A percentile compares a stretch with the other conserved stretches of the same genome.
Conservation (phyloP, 139 green algal genomes). For the Picochlorum sp. region DNA sequence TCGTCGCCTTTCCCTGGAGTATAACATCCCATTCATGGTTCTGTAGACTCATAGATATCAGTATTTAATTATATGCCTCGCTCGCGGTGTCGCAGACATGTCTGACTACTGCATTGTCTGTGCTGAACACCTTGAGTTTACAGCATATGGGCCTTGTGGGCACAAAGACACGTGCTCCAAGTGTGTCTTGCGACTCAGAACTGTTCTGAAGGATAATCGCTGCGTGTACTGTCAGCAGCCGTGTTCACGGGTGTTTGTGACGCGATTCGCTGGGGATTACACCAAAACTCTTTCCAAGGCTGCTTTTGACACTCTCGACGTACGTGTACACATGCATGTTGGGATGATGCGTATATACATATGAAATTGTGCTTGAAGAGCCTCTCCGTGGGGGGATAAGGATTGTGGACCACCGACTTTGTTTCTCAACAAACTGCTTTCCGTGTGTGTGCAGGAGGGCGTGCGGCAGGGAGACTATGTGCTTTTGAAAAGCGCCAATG, state of each 20-base stretch:
- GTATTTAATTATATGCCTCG: too few relatives aligned
- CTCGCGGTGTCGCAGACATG: neutral
- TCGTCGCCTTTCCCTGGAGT: too few relatives aligned
- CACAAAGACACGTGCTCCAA: constrained; percentile 85
- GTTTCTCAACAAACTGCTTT: too few relatives aligned
- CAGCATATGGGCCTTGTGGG: constrained; percentile 66
- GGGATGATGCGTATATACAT: too few relatives aligned
- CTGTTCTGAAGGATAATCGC: constrained; percentile 71
- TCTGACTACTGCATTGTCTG: constrained; percentile 70
- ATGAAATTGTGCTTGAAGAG: too few relatives aligned
- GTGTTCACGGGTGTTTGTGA: constrained; percentile 52
- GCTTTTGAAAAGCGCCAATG: constrained; percentile 50
- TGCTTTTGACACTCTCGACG: constrained; percentile 44
- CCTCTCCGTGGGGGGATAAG: too few relatives aligned
- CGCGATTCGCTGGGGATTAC: constrained; percentile 64
- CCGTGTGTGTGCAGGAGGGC: constrained; percentile 18
- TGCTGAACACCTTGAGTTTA: constrained; percentile 74
- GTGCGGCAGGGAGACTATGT: constrained; percentile 34
- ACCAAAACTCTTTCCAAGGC: constrained; percentile 45
- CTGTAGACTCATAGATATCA: too few relatives aligned
- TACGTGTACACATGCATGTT: neutral
- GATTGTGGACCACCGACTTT: too few relatives aligned
- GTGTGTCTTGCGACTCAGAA: constrained; percentile 68
- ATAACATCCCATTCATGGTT: too few relatives aligned
- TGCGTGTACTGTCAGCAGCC: constrained; percentile 80